Evolutionary conservation across 345 rosid genomes (phyloP).

Genomic region (Ailanthus altissimus): DNA sequence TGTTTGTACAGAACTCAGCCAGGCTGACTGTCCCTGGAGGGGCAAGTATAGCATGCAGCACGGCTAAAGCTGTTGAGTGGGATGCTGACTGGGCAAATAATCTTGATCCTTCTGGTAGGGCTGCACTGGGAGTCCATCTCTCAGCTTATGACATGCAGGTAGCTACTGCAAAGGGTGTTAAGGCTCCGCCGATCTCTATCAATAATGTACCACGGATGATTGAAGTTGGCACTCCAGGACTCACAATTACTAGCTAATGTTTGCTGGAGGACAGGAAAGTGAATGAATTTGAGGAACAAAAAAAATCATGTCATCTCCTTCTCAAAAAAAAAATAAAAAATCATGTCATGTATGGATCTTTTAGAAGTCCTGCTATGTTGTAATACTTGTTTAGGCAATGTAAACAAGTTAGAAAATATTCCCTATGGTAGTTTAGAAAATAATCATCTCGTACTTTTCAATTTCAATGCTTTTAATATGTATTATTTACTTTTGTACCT

Average conservation of each 20-base stretch:
- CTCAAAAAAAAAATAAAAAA: too few relatives aligned
- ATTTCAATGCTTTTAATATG: background rate
- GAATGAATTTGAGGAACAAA: too few relatives aligned
- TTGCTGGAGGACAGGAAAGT: background rate
- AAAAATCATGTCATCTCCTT: too few relatives aligned
- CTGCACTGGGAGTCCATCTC: conserved; percentile 85
- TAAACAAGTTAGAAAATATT: conserved; percentile 16
- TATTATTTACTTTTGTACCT: background rate
- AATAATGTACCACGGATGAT: conserved; percentile 43
- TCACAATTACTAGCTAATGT: conserved; percentile 52
- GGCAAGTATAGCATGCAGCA: conserved; percentile 87
- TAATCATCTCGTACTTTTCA: background rate
- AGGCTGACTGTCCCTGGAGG: conserved; percentile 89
- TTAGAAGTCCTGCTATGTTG: background rate
- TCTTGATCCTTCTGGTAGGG: conserved; percentile 96
- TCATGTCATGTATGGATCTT: too few relatives aligned
- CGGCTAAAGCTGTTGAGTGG: conserved; percentile 89
- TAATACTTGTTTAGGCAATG: conserved; percentile 1
- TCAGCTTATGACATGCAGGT: conserved; percentile 56
- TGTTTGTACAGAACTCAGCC: conserved; percentile 66
- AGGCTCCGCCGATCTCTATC: conserved; percentile 40
- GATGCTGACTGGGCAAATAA: conserved; percentile 81
- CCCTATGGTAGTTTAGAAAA: background rate
- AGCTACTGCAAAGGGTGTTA: conserved; percentile 27
- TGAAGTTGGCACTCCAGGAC: conserved; percentile 43